Base-by-base conservation (phyloP, 805 yeast genomes). In the Lipomyces yamadae region DNA sequence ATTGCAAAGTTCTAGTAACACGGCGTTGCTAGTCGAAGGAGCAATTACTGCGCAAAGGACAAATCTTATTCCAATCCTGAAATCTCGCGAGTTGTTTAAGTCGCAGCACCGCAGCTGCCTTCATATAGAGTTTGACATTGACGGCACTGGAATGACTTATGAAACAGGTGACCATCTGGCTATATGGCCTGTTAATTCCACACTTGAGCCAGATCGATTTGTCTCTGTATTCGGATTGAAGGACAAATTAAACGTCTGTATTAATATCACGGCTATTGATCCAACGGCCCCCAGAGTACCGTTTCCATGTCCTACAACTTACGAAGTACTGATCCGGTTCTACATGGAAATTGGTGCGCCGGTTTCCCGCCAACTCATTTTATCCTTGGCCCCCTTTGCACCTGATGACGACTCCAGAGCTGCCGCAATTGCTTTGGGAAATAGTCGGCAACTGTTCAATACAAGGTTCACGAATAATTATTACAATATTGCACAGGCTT, bases 101-200 rank as follows among this genome's bases (percentile, higher is more conserved):
- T n/a, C n/a, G n/a, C 80, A 82, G 33, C 74, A 76, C n/a, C 88
- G 98, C 81, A 87, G 87, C 71, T 93, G 98, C 80, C 85, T 93
- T 65, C 98, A 94, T 76, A 86, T 89, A 58, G 98, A 94, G 78
- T 87, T 94, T 72, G 98, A 93, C 75, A 79, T 92, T 54, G 83
- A 91, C 0, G 84, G 81, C 29, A 82, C 93, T 1, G 88, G 88
- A 74, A 80, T 94, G 75, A 86, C 88, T 72, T 94, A 94, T 78
- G 82, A 92, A 58, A 94, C 99, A 2, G 99, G 99, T 78, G 99
- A 94, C 77, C 98, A 94, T 79, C 79, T 94, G 69, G 98, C 97
- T 13, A 81, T 94, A 64, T 91, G 97, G 94, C 94, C 97, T 45
- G 90, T 94, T 24, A 94, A 94, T 78, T 81, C 96, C 1, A 82